These are phyloP conservation scores for Aspergillus sp. DNA, from an alignment of 2,329 filamentous ascomycete species.

Conservation along the genomic window DNA sequence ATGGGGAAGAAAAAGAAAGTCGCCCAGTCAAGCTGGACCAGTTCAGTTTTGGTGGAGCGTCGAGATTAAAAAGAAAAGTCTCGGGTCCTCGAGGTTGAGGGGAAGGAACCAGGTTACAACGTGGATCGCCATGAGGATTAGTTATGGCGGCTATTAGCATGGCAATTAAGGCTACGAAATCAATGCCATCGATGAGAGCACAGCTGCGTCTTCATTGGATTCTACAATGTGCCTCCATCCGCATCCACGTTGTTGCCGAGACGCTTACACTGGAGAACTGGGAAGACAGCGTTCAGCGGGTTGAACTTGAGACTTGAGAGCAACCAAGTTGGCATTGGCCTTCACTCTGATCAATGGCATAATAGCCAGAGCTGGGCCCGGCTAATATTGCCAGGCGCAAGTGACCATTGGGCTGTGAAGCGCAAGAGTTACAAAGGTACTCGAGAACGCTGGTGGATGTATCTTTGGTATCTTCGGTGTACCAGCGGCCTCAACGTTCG, in stretches of 20 bases:
- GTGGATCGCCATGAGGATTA: constrained; percentile 7
- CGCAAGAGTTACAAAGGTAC: constrained; percentile 3
- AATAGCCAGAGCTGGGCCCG: background rate
- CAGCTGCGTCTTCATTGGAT: constrained; percentile 9
- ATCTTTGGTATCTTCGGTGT: constrained; percentile 11
- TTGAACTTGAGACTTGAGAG: too few species aligned
- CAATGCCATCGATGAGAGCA: constrained; percentile 5
- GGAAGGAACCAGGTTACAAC: constrained; percentile 19
- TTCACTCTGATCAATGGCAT: background rate
- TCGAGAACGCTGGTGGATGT: background rate
- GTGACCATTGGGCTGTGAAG: background rate
- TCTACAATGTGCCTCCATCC: constrained; percentile 10
- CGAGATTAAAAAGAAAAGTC: constrained; percentile 28
- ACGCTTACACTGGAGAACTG: constrained; percentile 6
- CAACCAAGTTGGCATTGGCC: background rate
- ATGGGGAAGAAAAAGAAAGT: constrained; percentile 29
- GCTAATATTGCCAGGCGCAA: background rate
- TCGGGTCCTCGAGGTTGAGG: constrained; percentile 12
- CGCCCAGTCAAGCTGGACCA: constrained; percentile 18
- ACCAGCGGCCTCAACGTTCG: background rate
- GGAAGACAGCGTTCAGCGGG: background rate
- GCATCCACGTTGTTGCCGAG: constrained; percentile 9
- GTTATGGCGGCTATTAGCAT: constrained; percentile 1
- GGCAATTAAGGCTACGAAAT: constrained; percentile 3
- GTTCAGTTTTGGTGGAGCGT: constrained; percentile 28